Conservation (phyloP, 495 filamentous ascomycete genomes). For the Trichocladium uniseriatum region DNA sequence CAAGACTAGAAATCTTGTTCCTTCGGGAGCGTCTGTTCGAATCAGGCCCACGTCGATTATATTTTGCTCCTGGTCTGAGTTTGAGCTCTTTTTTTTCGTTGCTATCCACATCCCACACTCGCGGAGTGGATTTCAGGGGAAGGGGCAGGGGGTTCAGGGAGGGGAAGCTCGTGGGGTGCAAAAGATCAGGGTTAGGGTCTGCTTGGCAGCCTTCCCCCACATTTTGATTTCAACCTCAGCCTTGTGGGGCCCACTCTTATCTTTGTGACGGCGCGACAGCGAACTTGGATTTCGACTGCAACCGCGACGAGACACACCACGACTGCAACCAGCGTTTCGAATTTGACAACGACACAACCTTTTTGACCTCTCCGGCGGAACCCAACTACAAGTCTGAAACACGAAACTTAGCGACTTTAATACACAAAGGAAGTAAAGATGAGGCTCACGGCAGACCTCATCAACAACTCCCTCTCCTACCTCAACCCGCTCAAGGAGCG, state of each 20-base stretch:
- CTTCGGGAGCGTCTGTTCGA: too few species aligned
- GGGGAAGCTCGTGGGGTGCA: background rate
- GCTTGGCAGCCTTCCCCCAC: background rate
- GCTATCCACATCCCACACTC: too few species aligned
- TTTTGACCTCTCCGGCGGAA: too few species aligned
- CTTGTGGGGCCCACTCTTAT: conserved; percentile 7
- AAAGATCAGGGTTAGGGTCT: background rate
- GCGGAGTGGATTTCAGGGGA: too few species aligned
- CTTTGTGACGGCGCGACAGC: background rate
- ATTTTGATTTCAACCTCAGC: conserved; percentile 4
- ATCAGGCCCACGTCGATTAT: too few species aligned
- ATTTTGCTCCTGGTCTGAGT: background rate
- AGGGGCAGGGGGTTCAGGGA: too few species aligned
- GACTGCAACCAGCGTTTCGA: too few species aligned
- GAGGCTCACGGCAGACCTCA: conserved; percentile 92
- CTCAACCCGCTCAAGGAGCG: conserved; percentile 96
- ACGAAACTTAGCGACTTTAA: too few species aligned
- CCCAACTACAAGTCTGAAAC: too few species aligned
- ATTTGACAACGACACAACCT: background rate
- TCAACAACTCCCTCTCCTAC: conserved; percentile 85
- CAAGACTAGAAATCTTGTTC: too few species aligned
- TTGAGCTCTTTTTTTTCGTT: background rate
- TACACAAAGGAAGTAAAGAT: conserved; percentile 40
- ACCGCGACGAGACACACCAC: background rate
- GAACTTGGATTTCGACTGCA: background rate